Evolutionary conservation across 2,329 filamentous ascomycete species (phyloP).

Genomic region (Cordyceps sp.): DNA sequence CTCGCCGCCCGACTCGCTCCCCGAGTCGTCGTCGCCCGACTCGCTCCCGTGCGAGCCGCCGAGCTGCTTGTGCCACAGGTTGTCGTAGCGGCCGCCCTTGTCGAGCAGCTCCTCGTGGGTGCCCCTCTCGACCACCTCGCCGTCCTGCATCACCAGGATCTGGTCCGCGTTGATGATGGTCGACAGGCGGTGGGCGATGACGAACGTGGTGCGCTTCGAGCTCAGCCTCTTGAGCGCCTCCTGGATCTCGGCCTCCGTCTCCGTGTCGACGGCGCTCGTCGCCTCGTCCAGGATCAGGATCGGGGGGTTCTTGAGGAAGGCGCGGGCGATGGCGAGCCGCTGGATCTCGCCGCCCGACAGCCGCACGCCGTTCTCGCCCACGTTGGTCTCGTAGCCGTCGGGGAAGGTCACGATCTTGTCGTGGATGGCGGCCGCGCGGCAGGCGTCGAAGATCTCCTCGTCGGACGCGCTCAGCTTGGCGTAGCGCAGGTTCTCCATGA

Average conservation of each 20-base stretch:
- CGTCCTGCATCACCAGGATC: constrained; percentile 36
- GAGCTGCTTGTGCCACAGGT: constrained; percentile 31
- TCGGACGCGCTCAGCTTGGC: constrained; percentile 43
- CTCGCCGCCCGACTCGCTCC: not conserved
- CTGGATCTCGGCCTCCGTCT: constrained; percentile 28
- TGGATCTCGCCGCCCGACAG: constrained; percentile 34
- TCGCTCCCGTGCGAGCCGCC: not conserved
- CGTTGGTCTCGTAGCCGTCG: constrained; percentile 27
- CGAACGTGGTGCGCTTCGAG: constrained; percentile 31
- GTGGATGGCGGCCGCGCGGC: constrained; percentile 44
- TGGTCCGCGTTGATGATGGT: constrained; percentile 28
- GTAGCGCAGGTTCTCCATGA: constrained; percentile 50
- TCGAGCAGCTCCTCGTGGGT: constrained; percentile 29
- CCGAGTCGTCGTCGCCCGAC: not conserved
- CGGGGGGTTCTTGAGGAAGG: constrained; percentile 10
- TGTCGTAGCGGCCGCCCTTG: constrained; percentile 26
- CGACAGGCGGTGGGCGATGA: constrained; percentile 28
- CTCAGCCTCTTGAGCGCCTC: constrained; percentile 26
- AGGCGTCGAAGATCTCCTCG: constrained; percentile 42
- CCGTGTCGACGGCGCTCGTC: constrained; percentile 29
- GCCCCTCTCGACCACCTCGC: constrained; percentile 34
- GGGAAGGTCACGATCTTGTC: constrained; percentile 45
- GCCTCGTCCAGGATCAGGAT: constrained; percentile 29
- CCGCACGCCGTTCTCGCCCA: constrained; percentile 31
- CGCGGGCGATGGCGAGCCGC: constrained; percentile 28